Evolutionary conservation across 208 protist species (phyloP).

Genomic region (Acanthamoeba healyi): DNA sequence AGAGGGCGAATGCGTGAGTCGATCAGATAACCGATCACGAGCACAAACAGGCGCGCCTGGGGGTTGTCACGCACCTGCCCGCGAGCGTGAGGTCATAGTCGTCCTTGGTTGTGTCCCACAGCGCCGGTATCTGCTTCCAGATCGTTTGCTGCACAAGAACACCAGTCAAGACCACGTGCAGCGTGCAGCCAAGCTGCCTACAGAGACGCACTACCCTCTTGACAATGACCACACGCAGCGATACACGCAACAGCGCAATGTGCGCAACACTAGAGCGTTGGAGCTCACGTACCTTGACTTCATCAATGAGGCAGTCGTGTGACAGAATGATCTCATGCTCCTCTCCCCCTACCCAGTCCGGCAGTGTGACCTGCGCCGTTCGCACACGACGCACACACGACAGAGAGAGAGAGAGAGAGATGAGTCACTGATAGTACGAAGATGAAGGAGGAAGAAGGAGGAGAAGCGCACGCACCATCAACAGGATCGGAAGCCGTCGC

Average conservation of each 20-base stretch:
- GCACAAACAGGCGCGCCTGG: no score
- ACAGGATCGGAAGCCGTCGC: not conserved
- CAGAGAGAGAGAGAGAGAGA: not conserved
- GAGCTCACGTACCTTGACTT: not conserved
- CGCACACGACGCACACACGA: not conserved
- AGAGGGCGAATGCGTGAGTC: not conserved
- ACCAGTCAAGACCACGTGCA: no score
- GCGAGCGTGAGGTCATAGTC: not conserved
- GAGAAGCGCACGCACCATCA: not conserved
- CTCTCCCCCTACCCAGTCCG: not conserved
- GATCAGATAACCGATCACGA: not conserved
- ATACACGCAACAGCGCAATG: no score
- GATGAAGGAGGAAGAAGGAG: not conserved
- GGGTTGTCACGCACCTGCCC: not conserved
- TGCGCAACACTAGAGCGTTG: no score
- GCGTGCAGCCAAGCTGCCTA: no score
- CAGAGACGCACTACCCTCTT: no score
- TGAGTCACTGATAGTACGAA: no score
- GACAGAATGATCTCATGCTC: not conserved
- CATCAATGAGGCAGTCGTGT: constrained; percentile 1
- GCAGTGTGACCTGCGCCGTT: not conserved
- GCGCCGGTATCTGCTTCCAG: constrained; percentile 7
- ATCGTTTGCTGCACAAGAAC: constrained; percentile 9
- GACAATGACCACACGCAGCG: no score
- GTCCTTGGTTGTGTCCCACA: not conserved